Conservation (phyloP, 371 early-diverging fungal species). For the Apophysomyces elegans region DNA sequence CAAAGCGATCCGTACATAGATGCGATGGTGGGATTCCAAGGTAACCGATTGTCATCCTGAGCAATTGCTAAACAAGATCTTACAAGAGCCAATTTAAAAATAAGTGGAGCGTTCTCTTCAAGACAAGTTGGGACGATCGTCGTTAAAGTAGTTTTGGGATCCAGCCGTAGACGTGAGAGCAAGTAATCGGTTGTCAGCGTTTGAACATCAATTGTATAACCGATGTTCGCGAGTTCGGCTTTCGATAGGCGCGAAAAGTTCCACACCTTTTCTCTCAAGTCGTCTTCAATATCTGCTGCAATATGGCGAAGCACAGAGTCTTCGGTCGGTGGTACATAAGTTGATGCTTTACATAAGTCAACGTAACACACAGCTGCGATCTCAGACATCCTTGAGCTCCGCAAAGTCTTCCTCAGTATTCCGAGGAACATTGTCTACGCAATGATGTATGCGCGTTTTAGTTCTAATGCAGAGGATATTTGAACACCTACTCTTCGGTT, state of each 20-base stretch:
- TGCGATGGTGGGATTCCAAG: constrained; percentile 74
- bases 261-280: constrained; percentile 69
- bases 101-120: constrained; percentile 60
- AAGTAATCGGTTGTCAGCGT: constrained; percentile 69
- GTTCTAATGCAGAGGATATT: not conserved
- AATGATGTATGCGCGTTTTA: not conserved
- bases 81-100: constrained; percentile 73
- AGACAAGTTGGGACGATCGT: constrained; percentile 66
- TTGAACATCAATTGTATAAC: constrained; percentile 19
- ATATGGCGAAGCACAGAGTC: constrained; percentile 65
- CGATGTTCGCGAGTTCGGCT: not conserved
- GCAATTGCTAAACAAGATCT: constrained; percentile 71
- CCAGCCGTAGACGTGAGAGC: constrained; percentile 66
- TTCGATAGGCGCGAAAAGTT: constrained; percentile 5
- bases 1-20: constrained; percentile 69
- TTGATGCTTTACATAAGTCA: constrained; percentile 74
- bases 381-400: constrained; percentile 59
- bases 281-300: constrained; percentile 70
- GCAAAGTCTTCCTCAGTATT: constrained; percentile 62
- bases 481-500: constrained; percentile 34
- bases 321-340: constrained; percentile 66
- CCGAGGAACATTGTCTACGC: constrained; percentile 66
- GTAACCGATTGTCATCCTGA: constrained; percentile 62
- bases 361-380: constrained; percentile 74
- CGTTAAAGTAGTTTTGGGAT: constrained; percentile 62